Conservation (phyloP, 257 asterid species). For the Solanum infundibuliforme region DNA sequence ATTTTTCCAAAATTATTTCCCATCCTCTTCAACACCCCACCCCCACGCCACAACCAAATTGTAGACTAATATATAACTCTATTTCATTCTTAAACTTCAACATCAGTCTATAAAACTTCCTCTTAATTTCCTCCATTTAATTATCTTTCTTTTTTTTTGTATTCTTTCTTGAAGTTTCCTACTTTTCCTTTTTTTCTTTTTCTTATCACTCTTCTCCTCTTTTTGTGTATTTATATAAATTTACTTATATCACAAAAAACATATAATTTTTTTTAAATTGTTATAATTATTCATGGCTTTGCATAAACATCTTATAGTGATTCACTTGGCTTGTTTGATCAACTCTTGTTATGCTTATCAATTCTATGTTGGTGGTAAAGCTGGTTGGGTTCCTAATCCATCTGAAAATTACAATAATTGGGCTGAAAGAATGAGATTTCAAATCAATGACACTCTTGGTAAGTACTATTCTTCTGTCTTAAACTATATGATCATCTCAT, state of each 20-base stretch:
- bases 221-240: background rate
- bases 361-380: conserved; percentile 44
- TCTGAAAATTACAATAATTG: conserved; percentile 42
- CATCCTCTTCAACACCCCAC: background rate
- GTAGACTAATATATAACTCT: background rate
- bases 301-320: background rate
- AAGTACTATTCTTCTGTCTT: background rate
- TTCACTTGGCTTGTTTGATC: conserved; percentile 8
- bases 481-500: background rate
- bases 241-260: background rate
- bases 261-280: background rate
- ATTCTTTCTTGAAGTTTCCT: background rate
- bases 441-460: conserved; percentile 66
- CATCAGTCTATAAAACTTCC: background rate
- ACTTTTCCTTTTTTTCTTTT: background rate
- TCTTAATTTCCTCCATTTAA: background rate
- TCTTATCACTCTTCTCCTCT: background rate
- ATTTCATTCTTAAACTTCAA: background rate
- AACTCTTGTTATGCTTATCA: conserved; percentile 20
- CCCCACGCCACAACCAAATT: background rate
- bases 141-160: background rate
- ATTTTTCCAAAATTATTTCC: background rate
- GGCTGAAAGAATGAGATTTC: conserved; percentile 61
- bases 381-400: conserved; percentile 57
- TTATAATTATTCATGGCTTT: background rate